Evolutionary conservation across 2,329 filamentous ascomycete genomes (phyloP), one percentile per base, ranked within the genome.

Genomic region (Tricladium varicosporioides): DNA sequence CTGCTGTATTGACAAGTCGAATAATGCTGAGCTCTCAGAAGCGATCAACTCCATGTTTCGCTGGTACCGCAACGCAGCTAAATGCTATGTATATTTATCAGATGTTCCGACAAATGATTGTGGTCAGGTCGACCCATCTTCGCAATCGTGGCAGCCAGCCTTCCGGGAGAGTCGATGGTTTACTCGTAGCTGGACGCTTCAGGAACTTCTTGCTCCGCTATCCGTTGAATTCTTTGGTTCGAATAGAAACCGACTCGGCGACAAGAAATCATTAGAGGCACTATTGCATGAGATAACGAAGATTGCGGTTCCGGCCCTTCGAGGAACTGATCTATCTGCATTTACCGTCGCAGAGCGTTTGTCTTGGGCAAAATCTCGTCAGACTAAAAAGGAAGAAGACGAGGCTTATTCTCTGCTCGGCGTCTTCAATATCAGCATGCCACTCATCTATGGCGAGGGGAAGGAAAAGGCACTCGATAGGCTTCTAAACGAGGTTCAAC

Each of bases 401-500:
- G 13, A 8, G 32, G 32, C 32, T 36, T 36, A 36, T 36, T n/a
- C n/a, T n/a, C n/a, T n/a, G n/a, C n/a, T n/a, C n/a, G n/a, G n/a
- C n/a, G n/a, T n/a, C n/a, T n/a, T n/a, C n/a, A n/a, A n/a, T n/a
- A n/a, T n/a, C n/a, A n/a, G n/a, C n/a, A n/a, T n/a, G n/a, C n/a
- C n/a, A n/a, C n/a, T n/a, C n/a, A n/a, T n/a, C n/a, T n/a, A n/a
- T n/a, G n/a, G n/a, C n/a, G n/a, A n/a, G n/a, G 32, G 32, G 32
- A 13, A 7, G 32, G 13, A 36, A 8, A 36, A 36, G 7, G 32
- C 32, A 36, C 13, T 36, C 13, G 13, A 13, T 36, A 36, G 32
- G 32, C 32, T 36, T 36, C 32, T 8, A 36, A 13, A 36, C 8
- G 13, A 7, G 42, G 8, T 76, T n/a, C 4, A 48, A 2, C 60